Percentiles rank a stretch among this genome's conserved stretches.
These are phyloP conservation scores for Haplosporangium sp. DNA, from an alignment of 371 early-diverging fungal species.

Conservation along the genomic window DNA sequence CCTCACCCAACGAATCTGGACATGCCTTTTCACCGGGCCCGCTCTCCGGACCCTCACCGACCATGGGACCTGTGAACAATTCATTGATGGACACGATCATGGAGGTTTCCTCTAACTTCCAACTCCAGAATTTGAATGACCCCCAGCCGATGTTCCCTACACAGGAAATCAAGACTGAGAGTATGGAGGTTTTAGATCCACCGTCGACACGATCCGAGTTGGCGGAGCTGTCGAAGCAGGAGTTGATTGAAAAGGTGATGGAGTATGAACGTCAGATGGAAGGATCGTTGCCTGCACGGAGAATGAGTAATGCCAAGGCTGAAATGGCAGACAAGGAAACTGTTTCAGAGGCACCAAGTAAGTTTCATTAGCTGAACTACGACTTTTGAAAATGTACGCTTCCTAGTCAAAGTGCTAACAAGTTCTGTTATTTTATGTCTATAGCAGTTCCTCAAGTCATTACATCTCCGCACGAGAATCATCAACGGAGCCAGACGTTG, in stretches of 20 bases:
- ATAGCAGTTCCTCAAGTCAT: constrained; percentile 7
- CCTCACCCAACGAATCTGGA: constrained; percentile 34
- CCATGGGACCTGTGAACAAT: constrained; percentile 27
- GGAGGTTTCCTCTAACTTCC: constrained; percentile 41
- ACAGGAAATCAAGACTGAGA: constrained; percentile 13
- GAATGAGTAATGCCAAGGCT: constrained; percentile 22
- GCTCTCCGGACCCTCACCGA: constrained; percentile 36
- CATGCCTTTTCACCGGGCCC: constrained; percentile 35
- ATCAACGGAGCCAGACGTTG: constrained; percentile 14
- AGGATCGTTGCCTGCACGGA: constrained; percentile 23
- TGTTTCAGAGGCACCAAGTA: constrained; percentile 14
- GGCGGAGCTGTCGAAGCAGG: constrained; percentile 33
- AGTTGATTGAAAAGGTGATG: constrained; percentile 52
- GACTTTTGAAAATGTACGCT: no score
- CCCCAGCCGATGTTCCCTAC: constrained; percentile 5
- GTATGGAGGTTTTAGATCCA: constrained; percentile 26
- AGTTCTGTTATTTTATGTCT: background rate
- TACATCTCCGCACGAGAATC: constrained; percentile 16
- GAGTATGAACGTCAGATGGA: constrained; percentile 50
- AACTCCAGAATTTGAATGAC: constrained; percentile 41
- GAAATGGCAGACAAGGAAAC: background rate
- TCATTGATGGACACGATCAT: constrained; percentile 48
- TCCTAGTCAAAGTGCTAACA: no score
- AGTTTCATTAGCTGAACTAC: background rate
- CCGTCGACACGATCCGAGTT: constrained; percentile 36